Evolutionary conservation across 768 basidiomycete genomes (phyloP), one percentile per base, ranked within the genome.

Genomic region (Tephrocybe sp.): DNA sequence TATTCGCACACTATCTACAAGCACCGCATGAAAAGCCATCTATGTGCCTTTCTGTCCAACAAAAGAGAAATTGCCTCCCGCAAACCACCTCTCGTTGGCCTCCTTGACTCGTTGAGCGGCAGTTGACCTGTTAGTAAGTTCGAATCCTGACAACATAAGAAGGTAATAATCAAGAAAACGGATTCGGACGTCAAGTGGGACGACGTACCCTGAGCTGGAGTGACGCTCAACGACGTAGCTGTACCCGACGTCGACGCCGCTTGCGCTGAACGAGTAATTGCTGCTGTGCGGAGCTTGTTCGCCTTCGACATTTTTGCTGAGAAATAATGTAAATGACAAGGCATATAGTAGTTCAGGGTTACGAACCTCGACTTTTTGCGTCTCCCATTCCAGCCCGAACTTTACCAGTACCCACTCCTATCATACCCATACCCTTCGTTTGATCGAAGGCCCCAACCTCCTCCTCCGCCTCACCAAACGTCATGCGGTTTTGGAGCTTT

Each of bases 351-450:
- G 31, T 33, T 44, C 52, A 55, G 51, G 32, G 20, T 41, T 39
- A 69, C 82, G 55, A 57, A 95, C 95, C 94, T 74, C 87, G 84
- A 72, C 87, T 95, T 73, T 92, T 92, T 38, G 87, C 80, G 65
- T 98, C 95, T 46, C 89, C 93, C 45, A 84, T 67, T 23, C 87
- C 86, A 11, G 93, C 93, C 48, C 97, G 78, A 45, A 99, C 89
- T 67, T 92, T 91, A 19, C 97, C 97, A 5, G 87, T 85, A 14
- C 83, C 76, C 47, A 78, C 78, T 34, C 94, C 93, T 54, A 98
- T 91, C 95, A 99, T 98, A 54, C 97, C 97, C 65, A 98, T 68
- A 5, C 97, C 97, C 74, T 92, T 91, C n/a, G 94, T 95, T 73
- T 98, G 86, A 71, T 97, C 97, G 60, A 92, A 95, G 30, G 94